Conservation (phyloP, 805 yeast genomes). For the Lipomyces kockii region DNA sequence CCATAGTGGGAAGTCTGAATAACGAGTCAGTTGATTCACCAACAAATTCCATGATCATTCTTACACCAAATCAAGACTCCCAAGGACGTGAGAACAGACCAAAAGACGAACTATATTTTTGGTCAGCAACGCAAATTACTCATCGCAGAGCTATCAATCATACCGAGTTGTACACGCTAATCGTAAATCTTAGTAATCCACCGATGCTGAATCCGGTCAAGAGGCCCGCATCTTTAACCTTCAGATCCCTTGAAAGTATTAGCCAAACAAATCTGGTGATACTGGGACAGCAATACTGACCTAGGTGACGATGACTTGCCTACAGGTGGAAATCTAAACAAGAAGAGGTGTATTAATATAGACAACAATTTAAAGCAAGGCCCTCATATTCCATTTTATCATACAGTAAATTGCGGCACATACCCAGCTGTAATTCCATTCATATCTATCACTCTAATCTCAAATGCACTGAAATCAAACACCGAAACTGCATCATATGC, state of each 20-base stretch:
- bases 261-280: conserved; percentile 10
- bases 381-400: background rate
- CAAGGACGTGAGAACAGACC: conserved; percentile 82
- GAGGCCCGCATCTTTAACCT: conserved; percentile 16
- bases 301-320: conserved; percentile 9
- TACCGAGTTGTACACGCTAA: conserved; percentile 52
- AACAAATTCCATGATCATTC: background rate
- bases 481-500: conserved; percentile 82
- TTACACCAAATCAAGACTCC: conserved; percentile 83
- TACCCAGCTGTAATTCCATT: conserved; percentile 40
- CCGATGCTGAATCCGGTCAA: conserved; percentile 31
- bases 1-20: conserved; percentile 84
- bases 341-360: conserved; percentile 12
- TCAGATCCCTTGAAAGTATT: conserved; percentile 4
- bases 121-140: background rate
- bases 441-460: conserved; percentile 49
- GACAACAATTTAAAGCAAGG: background rate
- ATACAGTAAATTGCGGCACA: conserved; percentile 32
- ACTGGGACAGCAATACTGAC: background rate
- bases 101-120: conserved; percentile 64
- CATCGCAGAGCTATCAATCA: background rate
- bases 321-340: conserved; percentile 17
- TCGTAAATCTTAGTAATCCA: conserved; percentile 41
- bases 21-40: background rate
- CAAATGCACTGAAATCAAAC: conserved; percentile 68